Evolutionary conservation across 83 land plant species (phyloP).

Genomic region (Larix sibirica): DNA sequence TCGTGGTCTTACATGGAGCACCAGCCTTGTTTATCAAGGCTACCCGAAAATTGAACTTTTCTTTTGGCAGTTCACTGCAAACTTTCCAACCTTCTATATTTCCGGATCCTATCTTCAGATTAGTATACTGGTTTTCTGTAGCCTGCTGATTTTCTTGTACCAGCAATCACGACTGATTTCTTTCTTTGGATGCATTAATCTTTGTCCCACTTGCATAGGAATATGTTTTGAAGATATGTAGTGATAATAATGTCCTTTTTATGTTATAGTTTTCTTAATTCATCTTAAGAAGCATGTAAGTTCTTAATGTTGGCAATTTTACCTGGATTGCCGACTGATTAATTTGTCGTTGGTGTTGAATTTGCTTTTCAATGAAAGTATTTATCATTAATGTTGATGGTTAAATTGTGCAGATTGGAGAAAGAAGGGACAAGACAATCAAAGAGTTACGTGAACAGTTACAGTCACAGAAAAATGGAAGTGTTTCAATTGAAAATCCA

Average conservation of each 20-base stretch:
- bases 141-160: no score
- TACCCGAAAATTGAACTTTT: no score
- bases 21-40: no score
- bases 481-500: constrained; percentile 26
- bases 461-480: constrained; percentile 21
- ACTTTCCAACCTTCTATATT: no score
- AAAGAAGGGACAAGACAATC: constrained; percentile 67
- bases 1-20: no score
- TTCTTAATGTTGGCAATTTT: not conserved
- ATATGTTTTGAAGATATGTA: not conserved
- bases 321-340: not conserved
- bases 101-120: no score
- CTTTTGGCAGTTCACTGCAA: no score
- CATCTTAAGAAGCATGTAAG: not conserved
- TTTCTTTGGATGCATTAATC: no score
- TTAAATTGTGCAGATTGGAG: constrained; percentile 55
- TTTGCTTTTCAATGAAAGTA: not conserved
- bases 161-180: no score
- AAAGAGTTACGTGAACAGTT: constrained; percentile 68
- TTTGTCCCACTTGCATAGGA: no score
- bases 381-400: not conserved
- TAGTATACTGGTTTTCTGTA: no score
- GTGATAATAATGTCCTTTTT: not conserved
- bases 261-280: not conserved
- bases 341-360: not conserved